A percentile compares a stretch with the other conserved stretches of the same genome.
phyloP scores from a whole-genome alignment of 345 rosid species.

The Brassica carinata region DNA sequence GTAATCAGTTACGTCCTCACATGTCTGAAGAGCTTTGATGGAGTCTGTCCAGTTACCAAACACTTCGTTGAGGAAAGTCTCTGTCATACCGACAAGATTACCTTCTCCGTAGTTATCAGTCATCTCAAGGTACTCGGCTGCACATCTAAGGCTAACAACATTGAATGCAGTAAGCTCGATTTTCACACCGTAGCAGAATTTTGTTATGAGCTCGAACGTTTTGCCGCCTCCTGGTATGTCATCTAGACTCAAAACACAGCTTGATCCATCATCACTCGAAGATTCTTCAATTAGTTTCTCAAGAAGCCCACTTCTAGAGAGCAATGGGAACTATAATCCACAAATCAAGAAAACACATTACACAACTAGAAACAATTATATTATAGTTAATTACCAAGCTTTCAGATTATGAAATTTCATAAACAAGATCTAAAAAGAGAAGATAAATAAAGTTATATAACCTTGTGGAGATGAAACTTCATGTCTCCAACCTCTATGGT shows the following conservation, averaged over 20 bases:
- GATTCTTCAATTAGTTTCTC: slow-evolving; percentile 57
- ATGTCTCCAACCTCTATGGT: slow-evolving; percentile 61
- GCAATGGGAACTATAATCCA: slow-evolving; percentile 59
- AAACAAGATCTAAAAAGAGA: background rate
- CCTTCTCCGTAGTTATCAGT: slow-evolving; percentile 64
- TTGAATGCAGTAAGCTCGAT: slow-evolving; percentile 60
- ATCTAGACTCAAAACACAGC: slow-evolving; percentile 51
- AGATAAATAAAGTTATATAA: slow-evolving; percentile 15
- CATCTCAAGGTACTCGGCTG: slow-evolving; percentile 75
- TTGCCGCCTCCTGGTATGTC: slow-evolving; percentile 76
- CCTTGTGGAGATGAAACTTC: slow-evolving; percentile 87
- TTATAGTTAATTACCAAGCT: background rate
- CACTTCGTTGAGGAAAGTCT: slow-evolving; percentile 61
- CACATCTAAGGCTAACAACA: slow-evolving; percentile 68
- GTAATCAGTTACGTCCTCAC: slow-evolving; percentile 56
- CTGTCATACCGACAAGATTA: slow-evolving; percentile 60
- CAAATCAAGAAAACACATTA: slow-evolving; percentile 3
- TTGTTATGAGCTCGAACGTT: slow-evolving; percentile 58
- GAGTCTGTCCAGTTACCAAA: slow-evolving; percentile 66
- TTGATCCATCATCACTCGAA: slow-evolving; percentile 44
- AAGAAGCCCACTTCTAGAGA: slow-evolving; percentile 66
- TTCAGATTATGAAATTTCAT: background rate
- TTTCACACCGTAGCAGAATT: slow-evolving; percentile 69
- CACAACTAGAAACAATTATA: background rate
- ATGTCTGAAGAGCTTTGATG: slow-evolving; percentile 67